Evolutionary conservation across 2,329 filamentous ascomycete genomes (phyloP), one percentile per base, ranked within the genome.

Genomic region (Delphinella strobiligena): DNA sequence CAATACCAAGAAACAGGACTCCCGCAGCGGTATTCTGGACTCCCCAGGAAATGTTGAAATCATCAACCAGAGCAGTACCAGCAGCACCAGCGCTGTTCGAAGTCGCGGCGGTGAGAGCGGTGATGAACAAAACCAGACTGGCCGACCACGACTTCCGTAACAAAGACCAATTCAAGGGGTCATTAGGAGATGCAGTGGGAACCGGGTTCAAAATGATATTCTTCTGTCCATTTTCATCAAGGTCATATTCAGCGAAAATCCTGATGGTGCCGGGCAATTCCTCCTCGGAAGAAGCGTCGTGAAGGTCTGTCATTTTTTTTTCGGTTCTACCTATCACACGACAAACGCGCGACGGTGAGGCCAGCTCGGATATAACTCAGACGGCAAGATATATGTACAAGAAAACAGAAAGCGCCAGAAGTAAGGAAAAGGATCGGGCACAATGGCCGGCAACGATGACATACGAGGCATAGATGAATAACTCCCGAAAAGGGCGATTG

Each of bases 21-120:
- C 22, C 22, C 12, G 12, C 7, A 27, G 22, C 22, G 12, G 22
- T 12, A 7, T 75, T 74, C 54, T 72, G 71, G 4, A 66, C 61
- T 24, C 59, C 58, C 47, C 71, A 74, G 18, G 60, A 59, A 41
- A 75, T 72, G 8, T 64, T 67, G 14, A 71, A 60, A 34, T 74
- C 59, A 1, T 60, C 59, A 17, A 69, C 64, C 50, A 72, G 65
- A 14, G 67, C 67, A 42, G 67, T 63, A 14, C 66, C 60, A 9
- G 69, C 70, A 1, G 68, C 65, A 5, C 71, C 70, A 2, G 69
- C 69, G 48, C 72, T 66, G 41, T 75, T 75, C 9, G 71, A 67
- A 0, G 68, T 73, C 3, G 71, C 72, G 1, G 72, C 71, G 1
- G 71, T 74, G 36, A 75, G 50, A 1, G 63, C 71, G 3, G 71